phyloP scores from a whole-genome alignment of 371 early-diverging fungal species.

The Apophysomyces trapeziformis region DNA sequence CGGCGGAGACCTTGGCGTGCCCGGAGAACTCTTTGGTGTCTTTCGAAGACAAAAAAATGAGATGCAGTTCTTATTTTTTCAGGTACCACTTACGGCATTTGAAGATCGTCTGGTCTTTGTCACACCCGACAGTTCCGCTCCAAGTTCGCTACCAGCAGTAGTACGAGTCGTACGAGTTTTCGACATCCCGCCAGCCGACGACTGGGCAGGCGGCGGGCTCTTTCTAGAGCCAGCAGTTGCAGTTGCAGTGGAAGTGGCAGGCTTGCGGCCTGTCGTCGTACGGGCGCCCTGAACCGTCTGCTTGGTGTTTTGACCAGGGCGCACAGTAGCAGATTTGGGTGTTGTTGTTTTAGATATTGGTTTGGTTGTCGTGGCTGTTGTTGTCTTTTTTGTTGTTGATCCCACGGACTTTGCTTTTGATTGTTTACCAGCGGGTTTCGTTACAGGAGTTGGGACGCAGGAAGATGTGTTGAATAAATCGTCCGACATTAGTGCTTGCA shows the following conservation, averaged over 20 bases:
- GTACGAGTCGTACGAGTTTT: slow-evolving; percentile 11
- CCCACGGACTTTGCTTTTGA: slow-evolving; percentile 3
- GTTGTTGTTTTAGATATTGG: slow-evolving; percentile 10
- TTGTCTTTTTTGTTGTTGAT: slow-evolving; percentile 9
- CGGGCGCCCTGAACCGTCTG: slow-evolving; percentile 2
- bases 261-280: background rate
- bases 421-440: slow-evolving; percentile 9
- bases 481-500: slow-evolving; percentile 12
- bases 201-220: background rate
- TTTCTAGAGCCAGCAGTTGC: background rate
- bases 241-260: slow-evolving; percentile 5
- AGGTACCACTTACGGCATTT: slow-evolving; percentile 5
- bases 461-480: slow-evolving; percentile 6
- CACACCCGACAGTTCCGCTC: slow-evolving; percentile 10
- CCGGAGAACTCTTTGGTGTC: background rate
- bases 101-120: slow-evolving; percentile 9
- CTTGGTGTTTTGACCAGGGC: slow-evolving; percentile 4
- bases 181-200: slow-evolving; percentile 1
- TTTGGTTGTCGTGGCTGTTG: slow-evolving; percentile 12
- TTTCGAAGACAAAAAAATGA: background rate
- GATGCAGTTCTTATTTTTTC: background rate
- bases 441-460: slow-evolving; percentile 14
- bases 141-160: slow-evolving; percentile 1
- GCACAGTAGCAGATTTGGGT: background rate
- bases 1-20: too few species aligned